phyloP scores from a whole-genome alignment of 2,329 filamentous ascomycete species.

The Colletotrichum sp. region DNA sequence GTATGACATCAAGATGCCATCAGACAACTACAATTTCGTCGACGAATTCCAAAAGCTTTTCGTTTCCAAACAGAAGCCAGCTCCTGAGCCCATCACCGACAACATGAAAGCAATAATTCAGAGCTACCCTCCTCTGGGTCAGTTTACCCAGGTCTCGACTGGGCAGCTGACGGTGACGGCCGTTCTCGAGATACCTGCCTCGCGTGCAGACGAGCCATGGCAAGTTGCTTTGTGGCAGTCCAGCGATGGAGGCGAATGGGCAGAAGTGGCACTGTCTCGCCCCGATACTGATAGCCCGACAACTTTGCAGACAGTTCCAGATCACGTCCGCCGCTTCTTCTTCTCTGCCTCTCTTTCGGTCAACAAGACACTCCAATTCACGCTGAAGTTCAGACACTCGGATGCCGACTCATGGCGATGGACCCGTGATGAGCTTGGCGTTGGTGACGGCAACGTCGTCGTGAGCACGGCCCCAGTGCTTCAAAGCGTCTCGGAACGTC shows the following conservation, averaged over 20 bases:
- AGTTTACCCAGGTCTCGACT: conserved; percentile 66
- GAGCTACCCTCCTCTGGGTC: conserved; percentile 74
- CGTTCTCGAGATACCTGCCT: conserved; percentile 67
- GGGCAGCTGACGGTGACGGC: conserved; percentile 65
- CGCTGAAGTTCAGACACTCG: conserved; percentile 68
- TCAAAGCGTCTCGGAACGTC: conserved; percentile 35
- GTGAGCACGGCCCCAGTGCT: conserved; percentile 40
- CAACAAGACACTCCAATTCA: conserved; percentile 62
- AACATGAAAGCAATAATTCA: conserved; percentile 44
- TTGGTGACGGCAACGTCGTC: conserved; percentile 67
- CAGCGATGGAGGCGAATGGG: conserved; percentile 57
- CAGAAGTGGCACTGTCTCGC: conserved; percentile 51
- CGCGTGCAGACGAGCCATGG: conserved; percentile 63
- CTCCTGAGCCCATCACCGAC: conserved; percentile 27
- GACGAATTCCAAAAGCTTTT: conserved; percentile 40
- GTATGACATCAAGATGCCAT: conserved; percentile 18
- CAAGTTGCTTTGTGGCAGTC: conserved; percentile 78
- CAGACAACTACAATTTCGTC: conserved; percentile 33
- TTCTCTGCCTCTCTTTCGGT: conserved; percentile 42
- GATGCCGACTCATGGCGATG: conserved; percentile 68
- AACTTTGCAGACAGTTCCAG: conserved; percentile 47
- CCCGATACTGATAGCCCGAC: conserved; percentile 42
- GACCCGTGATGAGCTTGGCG: conserved; percentile 67
- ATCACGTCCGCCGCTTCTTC: conserved; percentile 12
- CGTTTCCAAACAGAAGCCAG: conserved; percentile 40